These are phyloP conservation scores for Sesbania bispinosa DNA, from an alignment of 306 rosid species.

Conservation along the genomic window DNA sequence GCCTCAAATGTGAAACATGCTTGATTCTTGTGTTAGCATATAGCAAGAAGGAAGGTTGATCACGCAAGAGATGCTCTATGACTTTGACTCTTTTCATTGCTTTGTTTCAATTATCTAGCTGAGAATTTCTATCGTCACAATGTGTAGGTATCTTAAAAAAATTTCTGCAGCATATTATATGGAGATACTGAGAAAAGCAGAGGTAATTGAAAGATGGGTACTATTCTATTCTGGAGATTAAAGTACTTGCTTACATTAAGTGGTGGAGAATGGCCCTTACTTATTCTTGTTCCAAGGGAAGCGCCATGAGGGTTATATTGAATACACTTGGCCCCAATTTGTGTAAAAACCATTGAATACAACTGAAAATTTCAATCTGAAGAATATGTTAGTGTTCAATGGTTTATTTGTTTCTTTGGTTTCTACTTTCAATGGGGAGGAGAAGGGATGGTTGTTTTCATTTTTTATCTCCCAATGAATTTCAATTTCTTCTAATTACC, in stretches of 20 bases:
- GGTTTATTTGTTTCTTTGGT: not conserved
- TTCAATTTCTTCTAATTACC: not conserved
- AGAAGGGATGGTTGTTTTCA: not conserved
- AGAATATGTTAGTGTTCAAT: too few relatives aligned
- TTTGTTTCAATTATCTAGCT: not conserved
- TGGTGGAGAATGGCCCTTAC: conserved; percentile 34
- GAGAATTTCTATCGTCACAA: not conserved
- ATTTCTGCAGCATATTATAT: conserved; percentile 18
- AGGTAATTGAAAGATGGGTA: conserved; percentile 26
- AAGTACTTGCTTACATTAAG: conserved; percentile 23
- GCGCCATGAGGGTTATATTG: too few relatives aligned
- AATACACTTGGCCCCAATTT: not conserved
- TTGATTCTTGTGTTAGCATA: conserved; percentile 2
- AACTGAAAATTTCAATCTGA: not conserved
- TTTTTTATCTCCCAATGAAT: not conserved
- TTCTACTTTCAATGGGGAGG: not conserved
- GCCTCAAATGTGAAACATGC: conserved; percentile 18
- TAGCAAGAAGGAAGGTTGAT: conserved; percentile 23
- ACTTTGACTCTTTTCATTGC: not conserved
- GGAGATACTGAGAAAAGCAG: conserved; percentile 16
- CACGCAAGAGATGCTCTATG: conserved; percentile 25
- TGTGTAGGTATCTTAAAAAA: conserved; percentile 10
- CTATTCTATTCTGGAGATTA: conserved; percentile 28
- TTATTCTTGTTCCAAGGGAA: conserved; percentile 6
- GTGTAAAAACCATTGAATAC: not conserved